A percentile compares a stretch with the other conserved stretches of the same genome.
Evolutionary conservation across 2,329 filamentous ascomycete genomes (phyloP).

Genomic region (Exserohilum rostratum): DNA sequence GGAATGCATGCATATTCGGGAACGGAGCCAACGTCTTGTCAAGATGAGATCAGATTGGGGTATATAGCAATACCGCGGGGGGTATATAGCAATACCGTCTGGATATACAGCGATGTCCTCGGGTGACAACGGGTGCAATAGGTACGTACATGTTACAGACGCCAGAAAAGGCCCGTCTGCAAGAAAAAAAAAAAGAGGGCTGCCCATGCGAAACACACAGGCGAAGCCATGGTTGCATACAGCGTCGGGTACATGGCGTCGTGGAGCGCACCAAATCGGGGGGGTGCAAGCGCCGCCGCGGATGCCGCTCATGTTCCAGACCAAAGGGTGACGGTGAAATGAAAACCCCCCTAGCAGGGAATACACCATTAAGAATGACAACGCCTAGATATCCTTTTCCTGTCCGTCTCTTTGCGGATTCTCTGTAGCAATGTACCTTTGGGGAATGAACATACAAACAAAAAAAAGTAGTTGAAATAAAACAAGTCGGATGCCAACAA

Average conservation of each 20-base stretch:
- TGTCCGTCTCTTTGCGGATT: conserved; percentile 7
- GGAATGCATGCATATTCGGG: not conserved
- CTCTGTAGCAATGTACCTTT: conserved; percentile 1
- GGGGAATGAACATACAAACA: not conserved
- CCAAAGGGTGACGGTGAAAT: not conserved
- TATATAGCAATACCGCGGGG: conserved; percentile 12
- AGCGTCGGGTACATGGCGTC: conserved; percentile 16
- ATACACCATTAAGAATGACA: conserved; percentile 6
- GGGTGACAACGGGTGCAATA: not conserved
- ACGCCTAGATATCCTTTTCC: conserved; percentile 13
- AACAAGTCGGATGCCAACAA: not conserved
- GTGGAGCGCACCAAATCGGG: conserved; percentile 6
- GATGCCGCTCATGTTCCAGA: conserved; percentile 5
- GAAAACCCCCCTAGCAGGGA: conserved; percentile 1
- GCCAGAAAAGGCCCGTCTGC: not conserved
- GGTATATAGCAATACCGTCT: conserved; percentile 17
- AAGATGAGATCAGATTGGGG: conserved; percentile 15
- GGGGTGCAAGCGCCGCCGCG: conserved; percentile 1
- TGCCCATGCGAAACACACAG: conserved; percentile 7
- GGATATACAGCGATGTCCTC: conserved; percentile 14
- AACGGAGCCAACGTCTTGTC: not conserved
- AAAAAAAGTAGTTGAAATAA: not conserved
- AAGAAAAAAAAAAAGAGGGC: no score
- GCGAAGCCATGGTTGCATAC: conserved; percentile 10
- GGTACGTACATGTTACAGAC: conserved; percentile 11